A percentile compares a stretch with the other conserved stretches of the same genome.
These are phyloP conservation scores for Cantharellus cinnabarinus DNA, from an alignment of 768 basidiomycete genomes.

Conservation along the genomic window DNA sequence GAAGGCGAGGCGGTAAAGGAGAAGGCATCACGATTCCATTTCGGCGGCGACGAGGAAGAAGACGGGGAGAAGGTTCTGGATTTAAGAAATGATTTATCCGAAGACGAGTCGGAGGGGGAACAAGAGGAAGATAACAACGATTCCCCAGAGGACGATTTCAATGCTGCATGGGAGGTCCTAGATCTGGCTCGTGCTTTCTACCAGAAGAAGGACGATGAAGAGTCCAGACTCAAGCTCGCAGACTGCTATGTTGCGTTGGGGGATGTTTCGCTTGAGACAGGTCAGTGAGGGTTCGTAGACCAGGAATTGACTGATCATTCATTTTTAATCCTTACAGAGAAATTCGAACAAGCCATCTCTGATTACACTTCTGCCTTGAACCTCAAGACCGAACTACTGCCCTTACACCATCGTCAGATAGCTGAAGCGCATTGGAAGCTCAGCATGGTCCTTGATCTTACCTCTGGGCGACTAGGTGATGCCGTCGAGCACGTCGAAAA, in stretches of 20 bases:
- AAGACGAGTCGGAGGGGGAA: conserved; percentile 28
- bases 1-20: conserved; percentile 3
- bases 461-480: conserved; percentile 61
- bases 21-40: conserved; percentile 36
- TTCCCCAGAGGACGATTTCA: conserved; percentile 92
- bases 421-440: conserved; percentile 90
- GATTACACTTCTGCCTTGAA: conserved; percentile 66
- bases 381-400: conserved; percentile 54
- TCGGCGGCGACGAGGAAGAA: conserved; percentile 63
- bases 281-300: conserved; percentile 24
- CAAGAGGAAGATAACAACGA: conserved; percentile 45
- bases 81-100: conserved; percentile 22
- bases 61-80: conserved; percentile 21
- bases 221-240: conserved; percentile 58
- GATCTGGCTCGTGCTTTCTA: conserved; percentile 83
- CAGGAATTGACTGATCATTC: not conserved
- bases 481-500: conserved; percentile 65
- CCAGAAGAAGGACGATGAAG: conserved; percentile 37
- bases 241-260: conserved; percentile 82
- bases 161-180: conserved; percentile 94
- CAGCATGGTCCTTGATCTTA: conserved; percentile 82
- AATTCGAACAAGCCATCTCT: conserved; percentile 82
- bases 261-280: conserved; percentile 93
- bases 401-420: conserved; percentile 77
- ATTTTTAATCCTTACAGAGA: conserved; percentile 32